phyloP scores from a whole-genome alignment of 371 early-diverging fungal species.

The Mucor sp. region DNA sequence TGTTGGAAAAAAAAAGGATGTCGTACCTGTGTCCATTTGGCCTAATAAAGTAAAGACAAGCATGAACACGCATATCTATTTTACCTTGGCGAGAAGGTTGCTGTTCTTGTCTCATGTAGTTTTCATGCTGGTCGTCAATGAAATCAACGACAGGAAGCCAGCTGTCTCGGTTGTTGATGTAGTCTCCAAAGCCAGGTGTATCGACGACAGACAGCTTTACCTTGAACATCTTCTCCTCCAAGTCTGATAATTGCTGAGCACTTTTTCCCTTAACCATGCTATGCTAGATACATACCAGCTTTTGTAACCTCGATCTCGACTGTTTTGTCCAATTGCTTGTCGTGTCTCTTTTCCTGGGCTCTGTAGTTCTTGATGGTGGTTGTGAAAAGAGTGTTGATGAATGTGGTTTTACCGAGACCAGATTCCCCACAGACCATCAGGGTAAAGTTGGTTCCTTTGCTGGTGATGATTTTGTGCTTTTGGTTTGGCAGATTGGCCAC shows the following conservation, averaged over 20 bases:
- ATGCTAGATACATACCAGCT: slow-evolving; percentile 43
- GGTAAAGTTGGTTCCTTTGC: slow-evolving; percentile 91
- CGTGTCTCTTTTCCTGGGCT: slow-evolving; percentile 52
- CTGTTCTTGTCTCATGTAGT: slow-evolving; percentile 74
- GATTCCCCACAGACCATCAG: slow-evolving; percentile 90
- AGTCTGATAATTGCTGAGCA: slow-evolving; percentile 56
- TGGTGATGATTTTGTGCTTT: slow-evolving; percentile 91
- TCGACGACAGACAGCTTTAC: slow-evolving; percentile 91
- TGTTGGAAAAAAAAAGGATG: not conserved
- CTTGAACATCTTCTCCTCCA: slow-evolving; percentile 95
- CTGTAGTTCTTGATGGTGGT: slow-evolving; percentile 69
- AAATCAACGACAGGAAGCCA: slow-evolving; percentile 76
- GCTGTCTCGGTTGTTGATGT: slow-evolving; percentile 69
- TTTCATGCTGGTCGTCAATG: slow-evolving; percentile 94
- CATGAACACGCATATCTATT: slow-evolving; percentile 79
- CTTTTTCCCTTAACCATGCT: not conserved
- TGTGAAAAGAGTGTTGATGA: slow-evolving; percentile 84
- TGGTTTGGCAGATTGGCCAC: slow-evolving; percentile 98
- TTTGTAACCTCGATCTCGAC: slow-evolving; percentile 86
- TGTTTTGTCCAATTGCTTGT: slow-evolving; percentile 65
- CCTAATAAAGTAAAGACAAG: slow-evolving; percentile 83
- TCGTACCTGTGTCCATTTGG: slow-evolving; percentile 71
- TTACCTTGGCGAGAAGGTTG: slow-evolving; percentile 54
- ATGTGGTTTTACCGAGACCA: slow-evolving; percentile 82
- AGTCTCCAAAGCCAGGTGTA: slow-evolving; percentile 94